Evolutionary conservation across 495 filamentous ascomycete genomes (phyloP).

Genomic region (Xylaria flabelliformis): DNA sequence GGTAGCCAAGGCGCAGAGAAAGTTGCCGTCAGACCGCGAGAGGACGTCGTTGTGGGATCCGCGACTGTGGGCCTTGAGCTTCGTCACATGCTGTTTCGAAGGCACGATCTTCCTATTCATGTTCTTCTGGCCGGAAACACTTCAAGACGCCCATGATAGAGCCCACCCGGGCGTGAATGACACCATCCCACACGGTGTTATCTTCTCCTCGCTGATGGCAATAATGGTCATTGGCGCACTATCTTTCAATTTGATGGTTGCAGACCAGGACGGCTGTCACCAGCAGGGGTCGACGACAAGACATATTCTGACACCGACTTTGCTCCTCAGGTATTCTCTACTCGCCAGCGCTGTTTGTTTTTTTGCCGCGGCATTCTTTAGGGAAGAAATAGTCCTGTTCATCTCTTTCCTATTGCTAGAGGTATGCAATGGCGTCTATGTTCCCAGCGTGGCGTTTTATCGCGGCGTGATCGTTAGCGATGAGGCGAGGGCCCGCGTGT

Average conservation of each 20-base stretch:
- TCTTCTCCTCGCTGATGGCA: slow-evolving; percentile 57
- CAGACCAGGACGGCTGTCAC: neutral
- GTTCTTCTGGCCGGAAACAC: slow-evolving; percentile 55
- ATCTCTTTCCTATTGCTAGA: slow-evolving; percentile 52
- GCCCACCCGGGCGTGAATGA: slow-evolving; percentile 6
- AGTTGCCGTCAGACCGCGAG: neutral
- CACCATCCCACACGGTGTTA: slow-evolving; percentile 50
- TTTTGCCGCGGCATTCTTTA: slow-evolving; percentile 41
- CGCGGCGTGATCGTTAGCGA: slow-evolving; percentile 52
- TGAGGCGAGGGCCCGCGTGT: slow-evolving; percentile 47
- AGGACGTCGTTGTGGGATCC: slow-evolving; percentile 34
- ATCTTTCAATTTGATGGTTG: slow-evolving; percentile 39
- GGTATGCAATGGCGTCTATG: slow-evolving; percentile 55
- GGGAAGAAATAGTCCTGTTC: slow-evolving; percentile 42
- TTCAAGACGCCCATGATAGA: slow-evolving; percentile 43
- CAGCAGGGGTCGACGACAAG: neutral
- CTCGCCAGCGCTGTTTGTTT: slow-evolving; percentile 36
- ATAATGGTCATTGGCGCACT: slow-evolving; percentile 54
- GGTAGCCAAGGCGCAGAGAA: neutral
- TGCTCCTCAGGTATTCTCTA: slow-evolving; percentile 39
- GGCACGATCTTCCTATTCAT: slow-evolving; percentile 58
- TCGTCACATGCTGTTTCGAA: slow-evolving; percentile 54
- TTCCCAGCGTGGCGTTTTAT: slow-evolving; percentile 50
- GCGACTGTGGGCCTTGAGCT: slow-evolving; percentile 45
- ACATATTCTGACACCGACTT: slow-evolving; percentile 29